A percentile compares a stretch with the other conserved stretches of the same genome.
phyloP scores from a whole-genome alignment of 345 rosid genomes.

The Kandelia obovata region DNA sequence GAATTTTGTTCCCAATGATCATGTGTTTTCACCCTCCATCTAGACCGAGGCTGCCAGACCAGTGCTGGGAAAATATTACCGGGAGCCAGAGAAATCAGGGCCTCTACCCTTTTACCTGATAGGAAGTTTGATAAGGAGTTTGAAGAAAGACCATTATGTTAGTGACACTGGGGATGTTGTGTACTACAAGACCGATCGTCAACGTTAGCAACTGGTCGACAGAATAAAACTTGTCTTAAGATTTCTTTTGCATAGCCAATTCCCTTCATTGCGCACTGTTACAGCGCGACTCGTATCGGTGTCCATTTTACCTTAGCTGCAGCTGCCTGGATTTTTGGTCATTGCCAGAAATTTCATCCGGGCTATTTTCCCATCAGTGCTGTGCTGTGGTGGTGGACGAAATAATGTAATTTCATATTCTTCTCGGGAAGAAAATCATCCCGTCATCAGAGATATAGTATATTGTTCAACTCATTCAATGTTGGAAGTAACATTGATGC shows the following conservation, averaged over 20 bases:
- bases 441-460: not conserved
- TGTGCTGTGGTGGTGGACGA: not conserved
- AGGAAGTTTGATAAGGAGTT: constrained; percentile 46
- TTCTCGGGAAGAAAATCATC: not conserved
- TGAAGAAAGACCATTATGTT: constrained; percentile 66
- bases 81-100: constrained; percentile 70
- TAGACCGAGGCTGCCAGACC: constrained; percentile 68
- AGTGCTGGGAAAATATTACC: constrained; percentile 72
- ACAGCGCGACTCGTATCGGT: not conserved
- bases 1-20: not conserved
- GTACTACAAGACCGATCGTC: constrained; percentile 59
- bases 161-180: constrained; percentile 73
- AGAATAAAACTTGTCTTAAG: not conserved
- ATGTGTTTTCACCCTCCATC: not conserved
- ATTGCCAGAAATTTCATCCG: not conserved
- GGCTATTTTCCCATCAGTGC: not conserved
- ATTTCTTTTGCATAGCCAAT: not conserved
- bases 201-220: constrained; percentile 14
- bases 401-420: not conserved
- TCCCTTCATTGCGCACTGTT: not conserved
- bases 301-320: not conserved
- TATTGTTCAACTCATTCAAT: not conserved
- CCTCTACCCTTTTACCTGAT: constrained; percentile 61
- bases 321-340: not conserved
- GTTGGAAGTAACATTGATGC: not conserved